Percentiles rank a stretch among this genome's conserved stretches.
phyloP scores from a whole-genome alignment of 768 basidiomycete species.

The Mycena polygramma region DNA sequence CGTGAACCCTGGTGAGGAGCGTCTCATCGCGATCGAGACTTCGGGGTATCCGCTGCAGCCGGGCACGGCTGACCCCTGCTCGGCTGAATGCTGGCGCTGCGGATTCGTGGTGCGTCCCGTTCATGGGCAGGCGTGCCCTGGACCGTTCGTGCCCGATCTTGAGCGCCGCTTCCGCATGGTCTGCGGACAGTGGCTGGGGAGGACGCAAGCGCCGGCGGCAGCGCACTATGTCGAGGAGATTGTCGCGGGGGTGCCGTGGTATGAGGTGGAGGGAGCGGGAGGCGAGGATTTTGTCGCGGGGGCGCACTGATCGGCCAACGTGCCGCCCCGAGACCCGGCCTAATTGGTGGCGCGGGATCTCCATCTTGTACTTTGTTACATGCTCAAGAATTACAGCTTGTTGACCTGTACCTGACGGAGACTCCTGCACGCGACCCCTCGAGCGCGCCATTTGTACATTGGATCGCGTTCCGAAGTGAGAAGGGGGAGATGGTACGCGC shows the following conservation, averaged over 20 bases:
- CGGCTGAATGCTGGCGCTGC: conserved; percentile 29
- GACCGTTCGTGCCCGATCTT: background rate
- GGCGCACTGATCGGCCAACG: background rate
- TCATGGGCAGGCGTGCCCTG: background rate
- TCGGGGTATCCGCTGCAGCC: conserved; percentile 21
- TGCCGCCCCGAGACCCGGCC: conserved; percentile 7
- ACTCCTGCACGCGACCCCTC: background rate
- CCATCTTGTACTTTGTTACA: background rate
- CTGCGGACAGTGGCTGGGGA: conserved; percentile 2
- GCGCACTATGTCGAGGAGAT: background rate
- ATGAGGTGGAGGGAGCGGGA: background rate
- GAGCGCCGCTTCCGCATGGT: background rate
- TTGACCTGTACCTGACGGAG: conserved; percentile 18
- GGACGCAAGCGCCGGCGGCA: background rate
- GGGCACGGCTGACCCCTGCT: background rate
- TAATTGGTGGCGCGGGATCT: conserved; percentile 2
- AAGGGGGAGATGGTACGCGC: background rate
- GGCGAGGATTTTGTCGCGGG: background rate
- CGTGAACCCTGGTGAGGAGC: background rate
- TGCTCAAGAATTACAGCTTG: background rate
- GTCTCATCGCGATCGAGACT: background rate
- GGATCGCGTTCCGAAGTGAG: background rate
- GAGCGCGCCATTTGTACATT: background rate
- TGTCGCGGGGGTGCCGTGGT: background rate
- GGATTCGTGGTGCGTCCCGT: background rate